Conservation (phyloP, 2,329 filamentous ascomycete genomes). For the Mariannaea sp. region DNA sequence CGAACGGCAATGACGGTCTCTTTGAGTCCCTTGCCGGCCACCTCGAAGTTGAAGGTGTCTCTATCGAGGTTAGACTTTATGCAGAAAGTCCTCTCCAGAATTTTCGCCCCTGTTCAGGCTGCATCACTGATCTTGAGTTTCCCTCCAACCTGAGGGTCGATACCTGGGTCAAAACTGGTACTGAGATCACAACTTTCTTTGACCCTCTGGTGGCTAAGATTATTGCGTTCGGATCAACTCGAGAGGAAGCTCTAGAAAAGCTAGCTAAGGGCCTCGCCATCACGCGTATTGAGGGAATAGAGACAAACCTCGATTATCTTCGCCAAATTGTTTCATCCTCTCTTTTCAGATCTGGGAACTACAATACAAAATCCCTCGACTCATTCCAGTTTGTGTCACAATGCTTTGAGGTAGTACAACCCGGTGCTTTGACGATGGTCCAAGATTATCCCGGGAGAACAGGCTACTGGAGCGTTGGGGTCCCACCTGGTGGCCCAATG, state of each 20-base stretch:
- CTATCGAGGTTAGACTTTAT: slow-evolving; percentile 49
- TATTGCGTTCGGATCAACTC: slow-evolving; percentile 65
- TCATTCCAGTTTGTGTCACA: slow-evolving; percentile 35
- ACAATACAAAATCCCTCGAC: slow-evolving; percentile 44
- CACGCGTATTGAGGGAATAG: slow-evolving; percentile 39
- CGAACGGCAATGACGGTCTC: slow-evolving; percentile 19
- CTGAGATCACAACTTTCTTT: slow-evolving; percentile 74
- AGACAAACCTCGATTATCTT: slow-evolving; percentile 45
- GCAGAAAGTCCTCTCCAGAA: slow-evolving; percentile 60
- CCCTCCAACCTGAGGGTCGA: slow-evolving; percentile 61
- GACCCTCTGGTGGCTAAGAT: slow-evolving; percentile 79
- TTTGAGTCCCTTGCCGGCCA: slow-evolving; percentile 20
- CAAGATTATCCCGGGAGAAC: slow-evolving; percentile 49
- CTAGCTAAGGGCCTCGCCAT: slow-evolving; percentile 64
- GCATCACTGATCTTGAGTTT: slow-evolving; percentile 62
- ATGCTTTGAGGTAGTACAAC: slow-evolving; percentile 44
- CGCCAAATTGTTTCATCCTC: slow-evolving; percentile 37
- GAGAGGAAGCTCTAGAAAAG: slow-evolving; percentile 66
- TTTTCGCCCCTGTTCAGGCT: slow-evolving; percentile 63
- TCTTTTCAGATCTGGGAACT: slow-evolving; percentile 37
- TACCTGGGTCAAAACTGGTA: slow-evolving; percentile 70
- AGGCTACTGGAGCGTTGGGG: slow-evolving; percentile 46
- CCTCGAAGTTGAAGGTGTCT: slow-evolving; percentile 31
- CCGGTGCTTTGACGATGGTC: slow-evolving; percentile 44
- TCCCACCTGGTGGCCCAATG: slow-evolving; percentile 50